Conservation (phyloP, 805 yeast species). For the Lipomyces starkeyi region DNA sequence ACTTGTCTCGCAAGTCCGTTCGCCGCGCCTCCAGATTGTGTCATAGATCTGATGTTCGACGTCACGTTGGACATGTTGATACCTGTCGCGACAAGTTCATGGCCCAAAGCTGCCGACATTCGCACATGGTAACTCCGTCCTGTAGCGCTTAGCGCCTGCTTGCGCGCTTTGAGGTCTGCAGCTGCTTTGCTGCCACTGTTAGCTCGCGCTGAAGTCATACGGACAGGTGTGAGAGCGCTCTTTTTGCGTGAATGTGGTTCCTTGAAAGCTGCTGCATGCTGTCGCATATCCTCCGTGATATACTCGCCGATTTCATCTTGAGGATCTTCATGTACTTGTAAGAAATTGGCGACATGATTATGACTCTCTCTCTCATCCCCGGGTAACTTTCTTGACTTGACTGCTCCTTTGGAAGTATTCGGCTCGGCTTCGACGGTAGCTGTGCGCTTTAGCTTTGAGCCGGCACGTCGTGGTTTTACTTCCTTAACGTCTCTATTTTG, state of each 20-base stretch:
- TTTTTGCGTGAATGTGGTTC: slow-evolving; percentile 20
- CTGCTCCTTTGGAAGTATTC: slow-evolving; percentile 22
- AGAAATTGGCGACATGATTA: neutral
- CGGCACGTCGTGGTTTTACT: slow-evolving; percentile 14
- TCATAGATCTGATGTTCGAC: slow-evolving; percentile 46
- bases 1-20: slow-evolving; percentile 44
- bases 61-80: slow-evolving; percentile 54
- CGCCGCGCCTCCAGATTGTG: slow-evolving; percentile 43
- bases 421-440: slow-evolving; percentile 14
- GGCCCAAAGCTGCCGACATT: slow-evolving; percentile 39
- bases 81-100: slow-evolving; percentile 69
- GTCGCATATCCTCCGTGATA: neutral
- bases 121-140: slow-evolving; percentile 18
- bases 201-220: slow-evolving; percentile 35
- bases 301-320: slow-evolving; percentile 25
- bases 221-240: slow-evolving; percentile 30
- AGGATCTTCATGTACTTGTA: slow-evolving; percentile 8
- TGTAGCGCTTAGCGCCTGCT: slow-evolving; percentile 10
- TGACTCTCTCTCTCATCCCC: slow-evolving; percentile 17
- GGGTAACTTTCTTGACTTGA: slow-evolving; percentile 18
- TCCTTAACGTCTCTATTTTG: slow-evolving; percentile 4
- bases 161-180: slow-evolving; percentile 8
- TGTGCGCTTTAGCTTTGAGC: slow-evolving; percentile 12
- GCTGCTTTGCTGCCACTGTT: slow-evolving; percentile 15
- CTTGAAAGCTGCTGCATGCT: slow-evolving; percentile 14